Evolutionary conservation across 2,329 filamentous ascomycete genomes (phyloP).

Genomic region (Ceratocystis cubensis): DNA sequence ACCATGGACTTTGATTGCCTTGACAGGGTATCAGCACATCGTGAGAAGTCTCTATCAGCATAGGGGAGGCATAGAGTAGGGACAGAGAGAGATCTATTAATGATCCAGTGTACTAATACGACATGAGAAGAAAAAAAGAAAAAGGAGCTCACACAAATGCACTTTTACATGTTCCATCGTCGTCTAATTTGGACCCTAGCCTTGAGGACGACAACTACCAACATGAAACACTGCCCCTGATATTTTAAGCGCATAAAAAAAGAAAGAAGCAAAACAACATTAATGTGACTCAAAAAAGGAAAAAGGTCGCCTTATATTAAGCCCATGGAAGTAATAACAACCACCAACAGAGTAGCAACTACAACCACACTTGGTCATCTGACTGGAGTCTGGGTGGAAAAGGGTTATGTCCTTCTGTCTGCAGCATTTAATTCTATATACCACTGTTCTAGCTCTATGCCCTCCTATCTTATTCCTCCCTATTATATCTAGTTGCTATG

Average conservation of each 20-base stretch:
- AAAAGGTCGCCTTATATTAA: too few species aligned
- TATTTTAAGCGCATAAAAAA: not conserved
- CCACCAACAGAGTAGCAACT: not conserved
- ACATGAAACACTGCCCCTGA: not conserved
- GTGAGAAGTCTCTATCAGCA: slow-evolving; percentile 38
- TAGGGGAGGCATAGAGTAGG: not conserved
- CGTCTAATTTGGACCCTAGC: not conserved
- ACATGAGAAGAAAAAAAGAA: not conserved
- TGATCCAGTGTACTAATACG: not conserved
- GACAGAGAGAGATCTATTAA: not conserved
- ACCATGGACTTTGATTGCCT: slow-evolving; percentile 48
- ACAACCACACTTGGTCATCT: not conserved
- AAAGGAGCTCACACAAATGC: not conserved
- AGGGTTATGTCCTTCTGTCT: not conserved
- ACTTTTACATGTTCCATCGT: not conserved
- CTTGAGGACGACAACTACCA: not conserved
- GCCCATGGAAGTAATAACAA: not conserved
- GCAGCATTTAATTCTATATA: not conserved
- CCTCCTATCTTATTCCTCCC: not conserved
- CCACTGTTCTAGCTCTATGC: not conserved
- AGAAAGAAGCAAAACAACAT: not conserved
- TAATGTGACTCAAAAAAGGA: not conserved
- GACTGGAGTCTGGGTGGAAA: not conserved
- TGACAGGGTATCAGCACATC: slow-evolving; percentile 41
- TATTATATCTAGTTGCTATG: not conserved